Base-by-base conservation (phyloP, 331 rosid species). In the Pyrus hybrid region DNA sequence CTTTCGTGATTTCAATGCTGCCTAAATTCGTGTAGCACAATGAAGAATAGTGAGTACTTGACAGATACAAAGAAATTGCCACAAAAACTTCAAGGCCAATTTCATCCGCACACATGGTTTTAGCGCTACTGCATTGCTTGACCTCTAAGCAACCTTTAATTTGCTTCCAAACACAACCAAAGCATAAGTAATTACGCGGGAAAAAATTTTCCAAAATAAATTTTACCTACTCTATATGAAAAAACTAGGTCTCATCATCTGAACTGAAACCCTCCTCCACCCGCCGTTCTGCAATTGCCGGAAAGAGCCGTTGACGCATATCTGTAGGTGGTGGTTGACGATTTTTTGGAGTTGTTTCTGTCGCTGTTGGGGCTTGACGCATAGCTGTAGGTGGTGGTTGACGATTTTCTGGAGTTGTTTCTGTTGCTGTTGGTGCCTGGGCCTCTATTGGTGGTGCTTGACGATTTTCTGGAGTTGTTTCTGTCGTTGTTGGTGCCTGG, bases 261-360 rank as follows among this genome's bases (percentile, higher is more conserved):
- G 97, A 87, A 76, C 87, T 85, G 25, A 87, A 90, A 58, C 83
- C 81, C 3, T 61, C 85, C 35, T 76, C 81, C 43, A 82, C 57
- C 41, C 93, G 87, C 62, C 89, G 80, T 71, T 37, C 98, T 41
- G 80, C 76, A 45, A 91, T 87, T 58, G 93, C 90, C 6, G 98
- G 97, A 75, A 93, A 93, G 11, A 93, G 77, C 43, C 85, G 76
- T 53, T 76, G 80, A 43, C 83, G 90, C n/a, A 82, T 17, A 60
- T 90, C 89, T 57, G 80, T 51, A 66, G 68, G 66, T 32, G 64
- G 84, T 5, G 63, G 28, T 4, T 64, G 68, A 18, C 68, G 43
- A 32, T 30, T 64, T 54, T 13, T 22, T 26, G 66, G 63, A 69
- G 83, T 37, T 43, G 87, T 29, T 45, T 9, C 14, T 0, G 82